phyloP scores from a whole-genome alignment of 805 yeast genomes.

The Lachancea dasiensis region DNA sequence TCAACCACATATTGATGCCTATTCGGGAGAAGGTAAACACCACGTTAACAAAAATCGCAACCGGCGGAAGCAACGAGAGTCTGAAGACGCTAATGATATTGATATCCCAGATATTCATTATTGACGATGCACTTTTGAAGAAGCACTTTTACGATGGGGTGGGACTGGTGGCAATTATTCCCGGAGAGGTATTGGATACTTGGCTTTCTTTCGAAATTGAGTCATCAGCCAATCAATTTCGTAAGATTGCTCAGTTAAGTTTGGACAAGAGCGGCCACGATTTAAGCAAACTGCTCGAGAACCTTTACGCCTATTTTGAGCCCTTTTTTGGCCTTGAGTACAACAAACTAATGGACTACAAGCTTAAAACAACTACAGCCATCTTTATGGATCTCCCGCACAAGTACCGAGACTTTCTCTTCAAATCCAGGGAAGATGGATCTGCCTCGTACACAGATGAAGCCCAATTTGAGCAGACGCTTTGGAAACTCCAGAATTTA shows the following conservation, averaged over 20 bases:
- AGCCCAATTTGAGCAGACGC: constrained; percentile 9
- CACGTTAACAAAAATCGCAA: constrained; percentile 32
- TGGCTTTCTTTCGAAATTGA: constrained; percentile 47
- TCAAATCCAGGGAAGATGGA: constrained; percentile 5
- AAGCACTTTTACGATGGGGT: constrained; percentile 39
- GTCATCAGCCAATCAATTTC: constrained; percentile 40
- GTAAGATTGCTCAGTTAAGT: constrained; percentile 35
- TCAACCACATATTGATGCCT: constrained; percentile 36
- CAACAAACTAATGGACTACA: constrained; percentile 18
- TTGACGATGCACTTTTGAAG: constrained; percentile 33
- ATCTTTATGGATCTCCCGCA: constrained; percentile 25
- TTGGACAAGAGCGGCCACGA: constrained; percentile 27
- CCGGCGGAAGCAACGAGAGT: constrained; percentile 35
- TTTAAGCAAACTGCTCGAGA: constrained; percentile 43
- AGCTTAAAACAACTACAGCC: constrained; percentile 23
- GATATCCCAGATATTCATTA: constrained; percentile 37
- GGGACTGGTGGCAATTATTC: constrained; percentile 30
- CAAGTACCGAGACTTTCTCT: constrained; percentile 18
- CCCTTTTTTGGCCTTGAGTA: constrained; percentile 33
- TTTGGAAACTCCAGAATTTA: constrained; percentile 10
- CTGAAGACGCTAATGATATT: constrained; percentile 34
- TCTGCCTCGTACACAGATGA: constrained; percentile 5
- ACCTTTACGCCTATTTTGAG: constrained; percentile 34
- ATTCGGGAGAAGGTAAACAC: constrained; percentile 38
- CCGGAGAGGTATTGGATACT: constrained; percentile 32